Evolutionary conservation across 495 filamentous ascomycete genomes (phyloP).

Genomic region (Neurospora tetraspora): DNA sequence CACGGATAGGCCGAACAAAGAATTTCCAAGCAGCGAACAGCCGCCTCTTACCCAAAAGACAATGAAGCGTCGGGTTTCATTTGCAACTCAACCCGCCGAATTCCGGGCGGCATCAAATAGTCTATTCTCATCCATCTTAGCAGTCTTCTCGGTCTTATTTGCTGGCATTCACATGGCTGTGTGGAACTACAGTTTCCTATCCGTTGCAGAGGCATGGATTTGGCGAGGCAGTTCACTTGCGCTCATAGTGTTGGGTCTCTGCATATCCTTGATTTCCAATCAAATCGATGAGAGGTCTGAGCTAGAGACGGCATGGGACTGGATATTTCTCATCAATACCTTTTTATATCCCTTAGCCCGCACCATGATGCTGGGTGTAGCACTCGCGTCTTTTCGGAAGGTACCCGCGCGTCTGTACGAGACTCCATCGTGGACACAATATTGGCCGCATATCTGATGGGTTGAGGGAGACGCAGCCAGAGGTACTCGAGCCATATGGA

Average conservation of each 20-base stretch:
- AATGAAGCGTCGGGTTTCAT: neutral
- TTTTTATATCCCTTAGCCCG: neutral
- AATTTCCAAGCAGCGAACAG: neutral
- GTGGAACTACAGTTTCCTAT: neutral
- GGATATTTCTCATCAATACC: too few relatives aligned
- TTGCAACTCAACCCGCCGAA: neutral
- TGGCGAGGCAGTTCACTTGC: neutral
- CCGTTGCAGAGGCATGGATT: neutral
- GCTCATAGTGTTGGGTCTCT: neutral
- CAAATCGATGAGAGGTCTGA: too few relatives aligned
- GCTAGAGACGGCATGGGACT: too few relatives aligned
- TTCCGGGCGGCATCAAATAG: too few relatives aligned
- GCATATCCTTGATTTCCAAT: too few relatives aligned
- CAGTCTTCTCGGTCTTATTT: neutral
- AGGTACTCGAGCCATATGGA: neutral
- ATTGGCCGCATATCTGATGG: neutral
- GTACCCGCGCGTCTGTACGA: neutral
- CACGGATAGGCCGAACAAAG: neutral
- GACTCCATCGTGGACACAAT: neutral
- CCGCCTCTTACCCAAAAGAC: neutral
- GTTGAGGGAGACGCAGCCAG: neutral
- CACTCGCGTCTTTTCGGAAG: neutral
- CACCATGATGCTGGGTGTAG: neutral
- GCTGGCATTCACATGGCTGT: neutral
- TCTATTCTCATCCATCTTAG: fast-evolving